Conservation (phyloP, 2,329 filamentous ascomycete genomes). For the Fusarium albidum region DNA sequence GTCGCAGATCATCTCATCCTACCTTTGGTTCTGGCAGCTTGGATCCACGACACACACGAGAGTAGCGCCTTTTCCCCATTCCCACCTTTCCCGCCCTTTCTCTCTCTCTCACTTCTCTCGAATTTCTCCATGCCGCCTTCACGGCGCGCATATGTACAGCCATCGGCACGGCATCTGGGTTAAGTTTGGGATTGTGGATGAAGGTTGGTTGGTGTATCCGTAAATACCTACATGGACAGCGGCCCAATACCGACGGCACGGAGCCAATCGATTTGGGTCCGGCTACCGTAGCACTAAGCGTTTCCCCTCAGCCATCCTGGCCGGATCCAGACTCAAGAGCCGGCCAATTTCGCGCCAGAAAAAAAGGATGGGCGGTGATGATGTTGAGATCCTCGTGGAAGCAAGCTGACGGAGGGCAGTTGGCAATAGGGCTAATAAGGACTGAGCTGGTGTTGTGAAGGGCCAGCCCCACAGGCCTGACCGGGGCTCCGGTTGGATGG, state of each 20-base stretch:
- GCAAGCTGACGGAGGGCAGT: slow-evolving; percentile 39
- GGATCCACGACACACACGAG: not conserved
- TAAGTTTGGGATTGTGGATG: not conserved
- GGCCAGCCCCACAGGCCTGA: slow-evolving; percentile 37
- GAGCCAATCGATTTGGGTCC: slow-evolving; percentile 20
- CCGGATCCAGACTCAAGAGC: slow-evolving; percentile 12
- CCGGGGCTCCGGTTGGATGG: slow-evolving; percentile 37
- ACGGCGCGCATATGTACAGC: slow-evolving; percentile 13
- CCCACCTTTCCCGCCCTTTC: not conserved
- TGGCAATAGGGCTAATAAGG: slow-evolving; percentile 43
- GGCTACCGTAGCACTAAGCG: slow-evolving; percentile 3
- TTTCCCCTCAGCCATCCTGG: slow-evolving; percentile 20
- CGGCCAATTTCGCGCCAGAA: slow-evolving; percentile 31
- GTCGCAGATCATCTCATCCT: slow-evolving; percentile 31
- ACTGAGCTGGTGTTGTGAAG: slow-evolving; percentile 37
- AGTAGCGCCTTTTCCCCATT: not conserved
- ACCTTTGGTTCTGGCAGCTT: slow-evolving; percentile 5
- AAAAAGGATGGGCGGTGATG: slow-evolving; percentile 35
- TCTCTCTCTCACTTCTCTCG: not conserved
- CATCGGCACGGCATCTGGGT: slow-evolving; percentile 22
- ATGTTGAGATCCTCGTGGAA: slow-evolving; percentile 36
- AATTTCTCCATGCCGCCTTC: not conserved
- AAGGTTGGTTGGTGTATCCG: no score
- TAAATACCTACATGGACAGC: not conserved
- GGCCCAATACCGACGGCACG: slow-evolving; percentile 20